Percentiles rank a stretch among this genome's conserved stretches.
Evolutionary conservation across 768 basidiomycete genomes (phyloP).

Genomic region (Kwoniella mangroviensis): DNA sequence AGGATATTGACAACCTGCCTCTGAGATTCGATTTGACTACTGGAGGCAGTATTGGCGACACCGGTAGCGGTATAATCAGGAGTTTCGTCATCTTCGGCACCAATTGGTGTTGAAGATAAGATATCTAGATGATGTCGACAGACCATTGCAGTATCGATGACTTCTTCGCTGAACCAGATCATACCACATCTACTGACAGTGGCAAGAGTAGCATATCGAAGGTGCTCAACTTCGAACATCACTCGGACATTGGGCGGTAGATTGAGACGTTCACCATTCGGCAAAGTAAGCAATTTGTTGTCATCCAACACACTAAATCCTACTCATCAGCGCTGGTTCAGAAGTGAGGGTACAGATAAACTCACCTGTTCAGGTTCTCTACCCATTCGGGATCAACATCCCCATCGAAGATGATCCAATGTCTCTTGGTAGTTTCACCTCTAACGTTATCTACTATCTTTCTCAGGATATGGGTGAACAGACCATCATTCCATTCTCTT

Average conservation of each 20-base stretch:
- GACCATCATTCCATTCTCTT: constrained; percentile 97
- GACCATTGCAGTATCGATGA: constrained; percentile 88
- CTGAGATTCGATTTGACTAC: constrained; percentile 30
- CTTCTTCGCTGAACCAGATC: constrained; percentile 99
- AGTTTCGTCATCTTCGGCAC: constrained; percentile 77
- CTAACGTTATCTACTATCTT: constrained; percentile 99
- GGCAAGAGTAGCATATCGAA: constrained; percentile 93
- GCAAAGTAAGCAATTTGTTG: constrained; percentile 94
- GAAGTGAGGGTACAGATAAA: not conserved
- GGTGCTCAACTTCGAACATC: constrained; percentile 99
- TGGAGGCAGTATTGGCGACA: constrained; percentile 61
- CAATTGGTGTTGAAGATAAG: constrained; percentile 74
- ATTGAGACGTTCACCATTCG: constrained; percentile 97
- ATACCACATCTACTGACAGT: constrained; percentile 99
- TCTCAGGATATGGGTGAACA: constrained; percentile 95
- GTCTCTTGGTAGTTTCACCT: constrained; percentile 92
- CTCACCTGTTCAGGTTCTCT: constrained; percentile 95
- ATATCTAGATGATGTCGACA: constrained; percentile 85
- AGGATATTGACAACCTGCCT: constrained; percentile 67
- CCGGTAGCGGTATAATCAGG: constrained; percentile 64
- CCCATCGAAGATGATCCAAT: constrained; percentile 99
- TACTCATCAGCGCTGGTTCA: not conserved
- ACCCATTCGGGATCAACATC: constrained; percentile 99
- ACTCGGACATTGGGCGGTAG: constrained; percentile 95
- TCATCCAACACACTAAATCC: constrained; percentile 87